Percentiles rank a stretch among this genome's conserved stretches.
These are phyloP conservation scores for Anisodus tanguticus DNA, from an alignment of 257 asterid genomes.

Conservation along the genomic window DNA sequence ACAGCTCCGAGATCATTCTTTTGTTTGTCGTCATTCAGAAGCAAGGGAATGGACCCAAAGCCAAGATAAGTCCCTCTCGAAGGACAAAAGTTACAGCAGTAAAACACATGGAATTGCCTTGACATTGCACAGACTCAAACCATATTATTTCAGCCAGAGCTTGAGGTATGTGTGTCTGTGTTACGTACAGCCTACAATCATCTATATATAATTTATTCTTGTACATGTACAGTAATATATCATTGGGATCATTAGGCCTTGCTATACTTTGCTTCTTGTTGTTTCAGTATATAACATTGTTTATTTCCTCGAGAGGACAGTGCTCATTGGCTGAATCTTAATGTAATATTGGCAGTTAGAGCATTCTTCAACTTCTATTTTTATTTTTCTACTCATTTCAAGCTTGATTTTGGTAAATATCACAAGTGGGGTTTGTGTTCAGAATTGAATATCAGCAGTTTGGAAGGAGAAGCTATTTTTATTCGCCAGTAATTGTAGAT, in stretches of 20 bases:
- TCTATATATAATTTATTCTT: background rate
- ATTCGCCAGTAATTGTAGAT: background rate
- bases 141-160: constrained; percentile 7
- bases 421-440: background rate
- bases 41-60: constrained; percentile 37
- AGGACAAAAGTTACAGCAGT: background rate
- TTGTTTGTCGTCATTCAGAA: constrained; percentile 35
- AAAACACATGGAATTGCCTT: background rate
- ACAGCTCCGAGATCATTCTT: constrained; percentile 36
- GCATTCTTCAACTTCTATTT: constrained; percentile 26
- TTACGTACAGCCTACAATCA: background rate
- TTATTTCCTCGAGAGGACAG: constrained; percentile 27
- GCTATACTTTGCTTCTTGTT: constrained; percentile 12
- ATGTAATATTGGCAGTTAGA: constrained; percentile 16
- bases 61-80: constrained; percentile 28
- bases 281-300: constrained; percentile 25
- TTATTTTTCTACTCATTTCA: background rate
- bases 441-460: background rate
- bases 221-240: constrained; percentile 17
- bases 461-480: background rate
- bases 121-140: background rate
- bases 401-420: background rate
- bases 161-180: constrained; percentile 29
- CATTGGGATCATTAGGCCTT: background rate
- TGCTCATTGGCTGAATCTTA: constrained; percentile 23